A percentile compares a stretch with the other conserved stretches of the same genome.
Evolutionary conservation across 495 filamentous ascomycete genomes (phyloP).

Genomic region (Trichocladium antarcticum): DNA sequence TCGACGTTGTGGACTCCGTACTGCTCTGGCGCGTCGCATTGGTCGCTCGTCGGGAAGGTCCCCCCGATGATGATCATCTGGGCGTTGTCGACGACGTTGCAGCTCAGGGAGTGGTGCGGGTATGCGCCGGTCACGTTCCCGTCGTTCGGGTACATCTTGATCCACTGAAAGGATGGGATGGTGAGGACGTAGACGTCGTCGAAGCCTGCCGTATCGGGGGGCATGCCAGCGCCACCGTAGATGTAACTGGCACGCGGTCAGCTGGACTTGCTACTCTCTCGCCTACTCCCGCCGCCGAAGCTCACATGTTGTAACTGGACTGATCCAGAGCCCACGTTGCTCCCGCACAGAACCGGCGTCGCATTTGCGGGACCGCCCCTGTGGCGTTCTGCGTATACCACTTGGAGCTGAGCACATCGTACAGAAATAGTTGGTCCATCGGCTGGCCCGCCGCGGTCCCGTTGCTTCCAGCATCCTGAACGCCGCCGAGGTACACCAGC

Average conservation of each 20-base stretch:
- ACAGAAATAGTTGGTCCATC: constrained; percentile 39
- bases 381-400: constrained; percentile 46
- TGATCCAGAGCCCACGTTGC: constrained; percentile 43
- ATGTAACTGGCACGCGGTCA: constrained; percentile 32
- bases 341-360: constrained; percentile 46
- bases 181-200: constrained; percentile 49
- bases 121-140: constrained; percentile 21
- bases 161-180: constrained; percentile 48
- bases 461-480: constrained; percentile 26
- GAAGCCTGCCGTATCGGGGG: constrained; percentile 32
- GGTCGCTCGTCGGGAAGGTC: constrained; percentile 50
- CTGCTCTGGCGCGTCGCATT: constrained; percentile 50
- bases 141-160: constrained; percentile 34
- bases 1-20: constrained; percentile 52
- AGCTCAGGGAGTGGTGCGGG: constrained; percentile 40
- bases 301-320: constrained; percentile 47
- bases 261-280: no score
- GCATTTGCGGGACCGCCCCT: constrained; percentile 34
- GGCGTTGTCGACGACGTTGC: constrained; percentile 37
- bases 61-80: constrained; percentile 69
- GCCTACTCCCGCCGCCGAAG: background rate
- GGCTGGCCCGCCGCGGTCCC: constrained; percentile 21
- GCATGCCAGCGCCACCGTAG: constrained; percentile 39
- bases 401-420: constrained; percentile 39
- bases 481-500: constrained; percentile 44